These are phyloP conservation scores for Jaminaea rosea DNA, from an alignment of 1,284 basidiomycete species.

Conservation along the genomic window DNA sequence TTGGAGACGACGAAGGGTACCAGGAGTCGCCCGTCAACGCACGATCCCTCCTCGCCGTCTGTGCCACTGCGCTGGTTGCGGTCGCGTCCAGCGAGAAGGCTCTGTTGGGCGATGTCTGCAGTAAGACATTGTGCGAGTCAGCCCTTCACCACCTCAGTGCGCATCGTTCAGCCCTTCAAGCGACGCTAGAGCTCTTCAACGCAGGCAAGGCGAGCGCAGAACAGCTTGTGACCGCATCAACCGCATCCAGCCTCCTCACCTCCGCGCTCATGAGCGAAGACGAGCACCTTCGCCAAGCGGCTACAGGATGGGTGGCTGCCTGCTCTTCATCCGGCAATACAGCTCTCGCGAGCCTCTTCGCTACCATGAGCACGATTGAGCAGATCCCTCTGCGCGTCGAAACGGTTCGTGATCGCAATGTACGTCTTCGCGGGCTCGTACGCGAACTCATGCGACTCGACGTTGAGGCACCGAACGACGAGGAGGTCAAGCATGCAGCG, in stretches of 20 bases:
- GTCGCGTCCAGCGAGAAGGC: no score
- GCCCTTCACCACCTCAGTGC: no score
- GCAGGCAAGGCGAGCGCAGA: constrained; percentile 6
- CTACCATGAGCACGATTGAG: constrained; percentile 19
- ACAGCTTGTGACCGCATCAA: no score
- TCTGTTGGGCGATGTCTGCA: no score
- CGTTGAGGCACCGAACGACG: no score
- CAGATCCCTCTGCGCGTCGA: constrained; percentile 24
- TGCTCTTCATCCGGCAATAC: not conserved
- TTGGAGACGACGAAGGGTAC: no score
- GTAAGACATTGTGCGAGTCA: no score
- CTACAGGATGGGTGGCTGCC: not conserved
- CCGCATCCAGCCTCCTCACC: no score
- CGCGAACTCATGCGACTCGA: constrained; percentile 23
- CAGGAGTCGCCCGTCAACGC: no score
- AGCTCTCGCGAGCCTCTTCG: not conserved
- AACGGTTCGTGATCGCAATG: constrained; percentile 37
- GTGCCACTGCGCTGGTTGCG: no score
- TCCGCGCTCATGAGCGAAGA: constrained; percentile 28
- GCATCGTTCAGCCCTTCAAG: constrained; percentile 18
- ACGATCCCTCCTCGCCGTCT: no score
- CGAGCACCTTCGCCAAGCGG: not conserved
- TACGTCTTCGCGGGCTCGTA: constrained; percentile 31
- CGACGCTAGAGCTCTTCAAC: constrained; percentile 4
- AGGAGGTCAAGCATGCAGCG: no score